phyloP scores from a whole-genome alignment of 1,284 basidiomycete species.

The Blastosporella zonata region DNA sequence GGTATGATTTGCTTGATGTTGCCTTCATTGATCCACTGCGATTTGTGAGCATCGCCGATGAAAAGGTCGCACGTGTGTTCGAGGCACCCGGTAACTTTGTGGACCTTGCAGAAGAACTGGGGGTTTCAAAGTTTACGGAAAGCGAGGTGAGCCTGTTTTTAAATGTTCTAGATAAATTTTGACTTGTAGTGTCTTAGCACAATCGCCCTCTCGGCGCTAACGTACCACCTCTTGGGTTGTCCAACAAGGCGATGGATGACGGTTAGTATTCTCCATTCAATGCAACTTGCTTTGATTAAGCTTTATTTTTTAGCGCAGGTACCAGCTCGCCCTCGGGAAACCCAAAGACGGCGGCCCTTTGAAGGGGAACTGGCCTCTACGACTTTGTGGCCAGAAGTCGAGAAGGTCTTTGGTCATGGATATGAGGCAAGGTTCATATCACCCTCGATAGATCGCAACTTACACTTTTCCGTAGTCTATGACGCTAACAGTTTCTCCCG shows the following conservation, averaged over 20 bases:
- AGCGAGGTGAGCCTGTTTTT: slow-evolving; percentile 39
- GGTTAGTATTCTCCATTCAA: slow-evolving; percentile 33
- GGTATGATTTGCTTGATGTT: slow-evolving; percentile 86
- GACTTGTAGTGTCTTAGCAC: slow-evolving; percentile 18
- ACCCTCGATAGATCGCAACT: background rate
- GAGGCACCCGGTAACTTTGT: slow-evolving; percentile 84
- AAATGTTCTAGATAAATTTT: background rate
- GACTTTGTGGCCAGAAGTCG: slow-evolving; percentile 96
- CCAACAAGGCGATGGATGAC: slow-evolving; percentile 46
- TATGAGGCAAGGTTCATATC: slow-evolving; percentile 75
- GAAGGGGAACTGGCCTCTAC: slow-evolving; percentile 80
- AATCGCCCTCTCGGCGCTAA: slow-evolving; percentile 30
- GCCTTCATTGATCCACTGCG: slow-evolving; percentile 73
- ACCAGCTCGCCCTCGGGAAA: slow-evolving; percentile 10
- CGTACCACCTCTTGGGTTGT: slow-evolving; percentile 35
- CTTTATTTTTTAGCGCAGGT: slow-evolving; percentile 3
- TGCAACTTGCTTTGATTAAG: background rate
- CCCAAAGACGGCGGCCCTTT: slow-evolving; percentile 55
- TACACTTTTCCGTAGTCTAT: slow-evolving; percentile 54
- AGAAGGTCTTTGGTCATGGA: slow-evolving; percentile 97
- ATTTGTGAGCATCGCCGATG: slow-evolving; percentile 87
- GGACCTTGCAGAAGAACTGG: slow-evolving; percentile 49
- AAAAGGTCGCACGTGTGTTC: slow-evolving; percentile 90
- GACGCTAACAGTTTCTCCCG: slow-evolving; percentile 70
- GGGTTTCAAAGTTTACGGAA: slow-evolving; percentile 44